Conservation (phyloP, 208 protist genomes). For the Wallacemonas collosoma region DNA sequence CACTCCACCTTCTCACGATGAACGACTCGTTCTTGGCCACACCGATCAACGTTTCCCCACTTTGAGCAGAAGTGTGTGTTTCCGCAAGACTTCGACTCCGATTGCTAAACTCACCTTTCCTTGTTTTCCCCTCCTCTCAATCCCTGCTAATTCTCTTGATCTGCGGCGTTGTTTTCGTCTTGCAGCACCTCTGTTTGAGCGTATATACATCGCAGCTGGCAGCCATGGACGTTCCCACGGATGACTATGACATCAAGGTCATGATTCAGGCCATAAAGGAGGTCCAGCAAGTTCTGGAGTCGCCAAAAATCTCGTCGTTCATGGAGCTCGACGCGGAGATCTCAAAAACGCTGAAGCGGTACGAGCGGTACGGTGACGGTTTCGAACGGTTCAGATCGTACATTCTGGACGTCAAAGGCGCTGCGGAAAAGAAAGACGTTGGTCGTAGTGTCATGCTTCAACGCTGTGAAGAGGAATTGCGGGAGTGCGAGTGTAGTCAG, state of each 20-base stretch:
- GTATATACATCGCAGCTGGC: neutral
- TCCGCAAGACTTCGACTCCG: too few species aligned
- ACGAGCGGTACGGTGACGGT: constrained; percentile 75
- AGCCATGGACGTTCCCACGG: constrained; percentile 73
- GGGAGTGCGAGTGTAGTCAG: constrained; percentile 73
- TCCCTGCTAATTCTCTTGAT: too few species aligned
- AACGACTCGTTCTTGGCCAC: too few species aligned
- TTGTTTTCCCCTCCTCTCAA: too few species aligned
- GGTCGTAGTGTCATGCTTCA: constrained; percentile 48
- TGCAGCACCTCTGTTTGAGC: too few species aligned
- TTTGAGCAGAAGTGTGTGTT: too few species aligned
- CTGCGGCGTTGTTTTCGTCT: too few species aligned
- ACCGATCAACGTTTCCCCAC: too few species aligned
- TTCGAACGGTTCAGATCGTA: constrained; percentile 67
- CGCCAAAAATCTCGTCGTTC: constrained; percentile 68
- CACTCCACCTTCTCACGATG: too few species aligned
- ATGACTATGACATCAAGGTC: constrained; percentile 78
- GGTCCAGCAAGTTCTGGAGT: constrained; percentile 58
- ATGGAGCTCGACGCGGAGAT: constrained; percentile 84
- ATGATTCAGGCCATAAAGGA: constrained; percentile 75
- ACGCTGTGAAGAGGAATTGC: constrained; percentile 49
- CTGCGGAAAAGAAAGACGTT: constrained; percentile 14
- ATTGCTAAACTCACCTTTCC: too few species aligned
- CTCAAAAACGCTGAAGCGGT: constrained; percentile 58
- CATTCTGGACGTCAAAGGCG: constrained; percentile 14